Conservation (phyloP, 495 filamentous ascomycete genomes). For the Sabuloglossum arenarium region DNA sequence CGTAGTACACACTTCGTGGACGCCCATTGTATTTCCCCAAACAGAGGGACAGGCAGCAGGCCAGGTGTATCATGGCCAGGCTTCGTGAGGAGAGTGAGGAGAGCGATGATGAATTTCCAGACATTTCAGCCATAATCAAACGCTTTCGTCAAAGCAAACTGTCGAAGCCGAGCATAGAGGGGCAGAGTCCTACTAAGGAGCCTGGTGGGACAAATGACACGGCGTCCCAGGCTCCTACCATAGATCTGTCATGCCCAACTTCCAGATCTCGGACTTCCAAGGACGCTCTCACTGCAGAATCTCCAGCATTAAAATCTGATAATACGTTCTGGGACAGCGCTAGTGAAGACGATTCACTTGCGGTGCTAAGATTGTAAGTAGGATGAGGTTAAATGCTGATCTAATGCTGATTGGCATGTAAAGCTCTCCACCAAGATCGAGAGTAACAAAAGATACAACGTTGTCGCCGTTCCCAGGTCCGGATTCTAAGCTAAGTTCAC, state of each 20-base stretch:
- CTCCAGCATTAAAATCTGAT: neutral
- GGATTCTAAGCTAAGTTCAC: constrained; percentile 17
- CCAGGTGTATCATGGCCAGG: neutral
- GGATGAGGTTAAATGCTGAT: neutral
- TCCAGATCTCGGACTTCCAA: neutral
- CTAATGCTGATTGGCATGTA: neutral
- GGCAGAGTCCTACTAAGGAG: neutral
- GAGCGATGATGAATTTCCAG: constrained; percentile 5
- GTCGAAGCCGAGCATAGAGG: neutral
- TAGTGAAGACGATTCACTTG: neutral
- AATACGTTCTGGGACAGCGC: neutral
- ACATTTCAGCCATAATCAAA: neutral
- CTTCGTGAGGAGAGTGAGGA: neutral
- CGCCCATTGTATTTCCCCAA: no score
- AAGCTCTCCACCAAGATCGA: neutral
- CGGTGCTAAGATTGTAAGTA: constrained; percentile 1
- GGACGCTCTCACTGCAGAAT: neutral
- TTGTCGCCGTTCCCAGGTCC: neutral
- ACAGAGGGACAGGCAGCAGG: no score
- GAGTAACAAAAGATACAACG: neutral
- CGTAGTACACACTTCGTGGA: no score
- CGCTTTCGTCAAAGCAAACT: neutral
- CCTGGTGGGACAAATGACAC: neutral
- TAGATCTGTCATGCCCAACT: neutral
- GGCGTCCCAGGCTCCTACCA: neutral